These are phyloP conservation scores for Epichloe coenophiala DNA, from an alignment of 2,329 filamentous ascomycete species.

Conservation along the genomic window DNA sequence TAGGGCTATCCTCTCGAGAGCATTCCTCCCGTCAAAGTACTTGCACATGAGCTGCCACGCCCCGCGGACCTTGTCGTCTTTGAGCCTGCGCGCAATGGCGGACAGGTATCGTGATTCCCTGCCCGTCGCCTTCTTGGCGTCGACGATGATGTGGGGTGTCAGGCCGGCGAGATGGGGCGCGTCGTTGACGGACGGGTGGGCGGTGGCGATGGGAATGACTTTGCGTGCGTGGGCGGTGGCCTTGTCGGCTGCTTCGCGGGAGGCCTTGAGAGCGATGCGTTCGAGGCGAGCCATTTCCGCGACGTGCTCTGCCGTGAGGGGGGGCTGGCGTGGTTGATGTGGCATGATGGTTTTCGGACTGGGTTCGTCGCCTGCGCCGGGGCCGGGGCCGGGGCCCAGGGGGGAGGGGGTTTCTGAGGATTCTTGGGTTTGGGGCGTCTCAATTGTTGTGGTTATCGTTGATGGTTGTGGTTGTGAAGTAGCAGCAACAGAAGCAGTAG, in stretches of 20 bases:
- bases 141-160: conserved; percentile 56
- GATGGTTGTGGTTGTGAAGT: neutral
- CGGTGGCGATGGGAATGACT: conserved; percentile 32
- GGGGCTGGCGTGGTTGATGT: neutral
- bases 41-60: conserved; percentile 64
- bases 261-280: conserved; percentile 41
- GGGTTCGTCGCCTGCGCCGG: conserved; percentile 2
- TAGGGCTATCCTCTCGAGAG: conserved; percentile 77
- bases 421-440: neutral
- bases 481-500: too few species aligned
- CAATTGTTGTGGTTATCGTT: neutral
- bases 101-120: conserved; percentile 61
- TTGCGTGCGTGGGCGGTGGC: conserved; percentile 42
- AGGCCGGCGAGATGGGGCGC: conserved; percentile 43
- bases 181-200: conserved; percentile 42
- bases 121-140: conserved; percentile 65
- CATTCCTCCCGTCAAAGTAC: conserved; percentile 77
- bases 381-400: neutral
- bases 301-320: conserved; percentile 39
- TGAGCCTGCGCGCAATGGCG: conserved; percentile 42
- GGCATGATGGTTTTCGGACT: neutral
- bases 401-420: conserved; percentile 10
- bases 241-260: conserved; percentile 41
- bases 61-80: conserved; percentile 43
- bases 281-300: conserved; percentile 49